Base-by-base conservation (phyloP, 345 rosid species). In the Eucalyptus regnans region DNA sequence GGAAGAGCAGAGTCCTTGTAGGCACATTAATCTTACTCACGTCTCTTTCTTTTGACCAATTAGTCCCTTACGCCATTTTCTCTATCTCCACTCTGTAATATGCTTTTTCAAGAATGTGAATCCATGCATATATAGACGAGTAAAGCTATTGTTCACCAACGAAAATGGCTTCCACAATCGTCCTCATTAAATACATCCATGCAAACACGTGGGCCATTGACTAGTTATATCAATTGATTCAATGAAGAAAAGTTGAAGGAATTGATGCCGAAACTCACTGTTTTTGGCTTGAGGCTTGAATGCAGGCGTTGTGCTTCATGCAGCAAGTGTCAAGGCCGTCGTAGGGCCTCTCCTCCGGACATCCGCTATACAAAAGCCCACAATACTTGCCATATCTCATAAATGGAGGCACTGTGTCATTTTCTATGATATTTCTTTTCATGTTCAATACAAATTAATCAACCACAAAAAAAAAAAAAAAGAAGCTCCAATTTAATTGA, bases 351-450 rank as follows among this genome's bases (percentile, higher is more conserved):
- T 95, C 98, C 13, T 98, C 98, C 4, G 97, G 97, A 90, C 99
- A 98, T 89, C 99, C 97, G 87, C 97, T 96, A 89, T 97, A 98
- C 12, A 98, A 44, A 5, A 97, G 91, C 71, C 99, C 98, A 80
- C 96, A 98, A 56, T 97, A 97, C 94, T 97, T 97, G 4, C 98
- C 99, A 91, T 96, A 97, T 90, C 99, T 95, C 91, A 96, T 52
- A 44, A 98, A 91, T 87, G 98, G 99, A 9, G 98, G 98, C 89
- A 96, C 99, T 95, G 91, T 27, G 33, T 86, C 37, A 71, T 58
- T 64, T 64, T 64, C 71, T 3, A 29, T 64, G 33, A 60, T 12
- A 51, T 0, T 12, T 64, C 9, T 12, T 29, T 29, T 64, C 3
- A 12, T 29, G 33, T 8, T 88, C 29, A 22, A 44, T 17, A 14